Evolutionary conservation across 148 eudicot species (phyloP).

Genomic region (Rheum nobile): DNA sequence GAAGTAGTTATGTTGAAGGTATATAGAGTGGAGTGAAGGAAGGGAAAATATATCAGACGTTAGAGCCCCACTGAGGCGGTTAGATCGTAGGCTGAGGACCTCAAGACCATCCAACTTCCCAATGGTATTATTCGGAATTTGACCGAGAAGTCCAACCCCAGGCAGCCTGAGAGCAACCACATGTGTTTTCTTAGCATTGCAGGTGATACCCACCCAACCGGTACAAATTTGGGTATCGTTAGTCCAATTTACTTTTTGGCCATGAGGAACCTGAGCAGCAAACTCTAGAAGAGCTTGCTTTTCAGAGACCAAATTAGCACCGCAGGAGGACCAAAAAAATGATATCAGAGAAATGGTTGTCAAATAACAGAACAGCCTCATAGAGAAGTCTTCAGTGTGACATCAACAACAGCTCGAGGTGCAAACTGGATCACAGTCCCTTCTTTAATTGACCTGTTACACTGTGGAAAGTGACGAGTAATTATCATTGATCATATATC

Average conservation of each 20-base stretch:
- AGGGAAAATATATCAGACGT: constrained; percentile 52
- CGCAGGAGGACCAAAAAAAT: neutral
- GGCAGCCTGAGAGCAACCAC: constrained; percentile 31
- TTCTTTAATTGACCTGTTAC: too few relatives aligned
- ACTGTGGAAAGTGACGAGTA: too few relatives aligned
- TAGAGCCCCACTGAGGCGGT: constrained; percentile 37
- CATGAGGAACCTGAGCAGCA: constrained; percentile 13
- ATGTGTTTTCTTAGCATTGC: constrained; percentile 24
- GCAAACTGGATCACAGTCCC: neutral
- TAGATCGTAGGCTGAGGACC: constrained; percentile 47
- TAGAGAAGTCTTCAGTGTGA: neutral
- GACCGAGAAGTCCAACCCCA: constrained; percentile 23
- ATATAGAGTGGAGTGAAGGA: constrained; percentile 31
- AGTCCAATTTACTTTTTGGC: constrained; percentile 26
- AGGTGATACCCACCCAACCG: constrained; percentile 40
- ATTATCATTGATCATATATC: too few relatives aligned
- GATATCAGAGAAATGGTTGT: neutral
- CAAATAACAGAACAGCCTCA: neutral
- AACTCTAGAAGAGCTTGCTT: constrained; percentile 43
- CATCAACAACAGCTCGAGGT: neutral
- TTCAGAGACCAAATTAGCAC: constrained; percentile 7
- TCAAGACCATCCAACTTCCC: constrained; percentile 31
- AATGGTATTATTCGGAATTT: constrained; percentile 30
- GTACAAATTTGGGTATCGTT: constrained; percentile 21
- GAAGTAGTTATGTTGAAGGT: constrained; percentile 45